Evolutionary conservation across 768 basidiomycete species (phyloP).

Genomic region (Lactifluus volemus): DNA sequence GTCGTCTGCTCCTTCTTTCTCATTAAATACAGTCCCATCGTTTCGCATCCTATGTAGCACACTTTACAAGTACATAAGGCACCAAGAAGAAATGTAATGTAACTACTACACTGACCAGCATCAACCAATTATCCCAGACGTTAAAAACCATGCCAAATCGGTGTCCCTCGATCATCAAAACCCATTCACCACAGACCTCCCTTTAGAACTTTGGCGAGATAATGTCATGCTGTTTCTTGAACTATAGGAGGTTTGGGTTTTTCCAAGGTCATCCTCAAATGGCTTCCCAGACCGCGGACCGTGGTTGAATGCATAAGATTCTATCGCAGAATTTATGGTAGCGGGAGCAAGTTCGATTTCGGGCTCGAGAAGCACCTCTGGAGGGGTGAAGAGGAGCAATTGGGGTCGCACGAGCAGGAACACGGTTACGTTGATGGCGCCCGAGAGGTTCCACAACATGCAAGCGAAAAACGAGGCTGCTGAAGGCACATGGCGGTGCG

Average conservation of each 20-base stretch:
- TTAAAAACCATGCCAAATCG: background rate
- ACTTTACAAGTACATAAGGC: too few relatives aligned
- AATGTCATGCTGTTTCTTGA: background rate
- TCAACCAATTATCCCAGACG: too few relatives aligned
- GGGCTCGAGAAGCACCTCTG: background rate
- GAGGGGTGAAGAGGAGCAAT: constrained; percentile 26
- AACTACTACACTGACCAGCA: too few relatives aligned
- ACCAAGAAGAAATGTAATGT: background rate
- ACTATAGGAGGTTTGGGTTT: too few relatives aligned
- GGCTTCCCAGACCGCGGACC: background rate
- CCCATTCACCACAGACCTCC: background rate
- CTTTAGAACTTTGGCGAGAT: background rate
- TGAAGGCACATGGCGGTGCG: constrained; percentile 19
- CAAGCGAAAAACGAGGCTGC: constrained; percentile 28
- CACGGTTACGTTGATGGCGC: constrained; percentile 33
- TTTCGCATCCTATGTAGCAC: too few relatives aligned
- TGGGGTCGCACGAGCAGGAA: constrained; percentile 30
- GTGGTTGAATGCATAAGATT: background rate
- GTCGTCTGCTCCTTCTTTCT: too few relatives aligned
- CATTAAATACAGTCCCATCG: too few relatives aligned
- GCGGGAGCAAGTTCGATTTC: background rate
- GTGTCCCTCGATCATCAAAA: background rate
- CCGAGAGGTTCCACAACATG: constrained; percentile 33
- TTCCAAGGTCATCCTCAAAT: too few relatives aligned
- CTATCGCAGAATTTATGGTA: background rate